phyloP scores from a whole-genome alignment of 148 eudicot genomes.

The Euryodendron excelsum region DNA sequence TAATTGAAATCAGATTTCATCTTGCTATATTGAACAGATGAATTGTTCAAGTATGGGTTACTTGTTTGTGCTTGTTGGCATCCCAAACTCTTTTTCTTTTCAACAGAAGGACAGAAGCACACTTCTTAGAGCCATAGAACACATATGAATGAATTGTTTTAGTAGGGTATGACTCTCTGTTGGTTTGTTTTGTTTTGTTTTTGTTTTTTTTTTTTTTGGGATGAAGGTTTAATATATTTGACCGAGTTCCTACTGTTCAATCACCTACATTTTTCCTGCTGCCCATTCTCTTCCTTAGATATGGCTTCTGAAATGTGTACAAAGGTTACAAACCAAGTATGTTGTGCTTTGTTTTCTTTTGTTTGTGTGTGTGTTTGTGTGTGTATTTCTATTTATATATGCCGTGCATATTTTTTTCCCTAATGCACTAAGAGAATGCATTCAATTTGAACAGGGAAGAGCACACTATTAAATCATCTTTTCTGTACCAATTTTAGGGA shows the following conservation, averaged over 20 bases:
- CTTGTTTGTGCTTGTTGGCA: no score
- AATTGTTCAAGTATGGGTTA: no score
- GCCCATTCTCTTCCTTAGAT: neutral
- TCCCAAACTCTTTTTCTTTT: no score
- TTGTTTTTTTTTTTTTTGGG: neutral
- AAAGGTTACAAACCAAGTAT: neutral
- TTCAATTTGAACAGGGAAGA: conserved; percentile 39
- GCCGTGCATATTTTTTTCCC: neutral
- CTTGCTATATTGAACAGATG: no score
- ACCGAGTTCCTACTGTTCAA: neutral
- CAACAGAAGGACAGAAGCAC: neutral
- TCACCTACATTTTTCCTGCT: neutral
- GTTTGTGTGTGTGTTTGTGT: neutral
- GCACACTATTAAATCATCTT: conserved; percentile 48
- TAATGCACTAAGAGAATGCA: no score
- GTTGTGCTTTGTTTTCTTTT: neutral
- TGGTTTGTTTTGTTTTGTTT: no score
- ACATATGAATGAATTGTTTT: no score
- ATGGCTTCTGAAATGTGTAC: neutral
- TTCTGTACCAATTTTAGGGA: conserved; percentile 47
- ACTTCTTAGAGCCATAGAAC: neutral
- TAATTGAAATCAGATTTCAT: no score
- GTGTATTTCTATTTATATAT: neutral
- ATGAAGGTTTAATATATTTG: neutral
- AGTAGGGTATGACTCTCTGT: no score